Evolutionary conservation across 257 asterid species (phyloP), one percentile per base, ranked within the genome.

Genomic region (Eucommia ulmoides): DNA sequence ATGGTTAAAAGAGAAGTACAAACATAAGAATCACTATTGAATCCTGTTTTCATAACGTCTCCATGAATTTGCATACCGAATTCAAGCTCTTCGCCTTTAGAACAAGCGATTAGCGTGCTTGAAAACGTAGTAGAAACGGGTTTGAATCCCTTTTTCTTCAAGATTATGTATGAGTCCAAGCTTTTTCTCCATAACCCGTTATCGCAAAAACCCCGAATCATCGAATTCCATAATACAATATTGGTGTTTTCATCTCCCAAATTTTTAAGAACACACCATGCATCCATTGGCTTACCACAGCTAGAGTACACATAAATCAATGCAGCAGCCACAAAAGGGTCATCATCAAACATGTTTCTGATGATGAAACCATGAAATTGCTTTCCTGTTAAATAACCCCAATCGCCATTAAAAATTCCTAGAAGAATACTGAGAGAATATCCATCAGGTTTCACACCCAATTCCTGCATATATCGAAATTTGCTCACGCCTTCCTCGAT

Each of bases 391-490:
- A 24, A 45, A 18, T 55, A 33, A 66, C 65, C 60, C 19, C 55
- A 41, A 44, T 49, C 41, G 20, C 48, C 47, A 44, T 50, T 62
- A 33, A 70, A 66, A 52, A 51, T 51, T 11, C 96, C 84, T 46
- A 89, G 79, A 54, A 89, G 70, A 59, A 89, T 89, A 59, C 94
- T 74, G 22, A 89, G 52, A 25, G 94, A 74, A 55, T 82, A 85
- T 12, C 76, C 81, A 74, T 89, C 94, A 22, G 93, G 91, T 63
- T 58, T 73, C 24, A 89, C 70, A 59, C 66, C 72, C 48, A 63
- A 42, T 45, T 1, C 70, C 60, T 71, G 83, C 94, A 85, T 89
- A 66, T 62, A 63, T 20, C 67, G 70, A 56, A 82, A 71, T 52
- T 54, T 76, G 56, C 25, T 48, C 21, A 74, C 3, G 0, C 88